A percentile compares a stretch with the other conserved stretches of the same genome.
phyloP scores from a whole-genome alignment of 768 basidiomycete species.

The Dendrothele bispora region DNA sequence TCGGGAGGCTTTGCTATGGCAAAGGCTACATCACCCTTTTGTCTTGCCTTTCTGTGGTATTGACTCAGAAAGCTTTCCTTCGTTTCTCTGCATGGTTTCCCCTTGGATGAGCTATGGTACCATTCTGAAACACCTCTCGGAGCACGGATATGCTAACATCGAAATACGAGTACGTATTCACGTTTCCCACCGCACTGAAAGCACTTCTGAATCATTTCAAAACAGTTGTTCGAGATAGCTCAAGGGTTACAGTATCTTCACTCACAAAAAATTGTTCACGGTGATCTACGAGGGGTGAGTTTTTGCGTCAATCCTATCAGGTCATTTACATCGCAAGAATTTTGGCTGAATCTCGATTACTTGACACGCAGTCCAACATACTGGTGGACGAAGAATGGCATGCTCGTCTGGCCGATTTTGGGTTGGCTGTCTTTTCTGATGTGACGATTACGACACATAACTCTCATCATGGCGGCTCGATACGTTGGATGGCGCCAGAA shows the following conservation, averaged over 20 bases:
- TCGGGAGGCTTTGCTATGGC: conserved; percentile 17
- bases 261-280: conserved; percentile 9
- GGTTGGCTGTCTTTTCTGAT: conserved; percentile 29
- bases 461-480: conserved; percentile 24
- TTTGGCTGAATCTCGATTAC: not conserved
- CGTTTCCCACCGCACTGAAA: not conserved
- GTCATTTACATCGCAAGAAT: not conserved
- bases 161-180: not conserved
- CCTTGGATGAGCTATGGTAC: conserved; percentile 13
- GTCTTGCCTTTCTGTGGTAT: conserved; percentile 17
- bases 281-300: conserved; percentile 11
- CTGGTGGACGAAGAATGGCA: conserved; percentile 28
- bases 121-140: conserved; percentile 5
- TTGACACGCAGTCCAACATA: conserved; percentile 22
- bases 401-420: conserved; percentile 35
- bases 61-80: conserved; percentile 8
- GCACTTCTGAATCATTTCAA: too few species aligned
- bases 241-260: conserved; percentile 10
- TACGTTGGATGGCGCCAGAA: conserved; percentile 38
- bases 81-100: conserved; percentile 10
- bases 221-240: conserved; percentile 9
- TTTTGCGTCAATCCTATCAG: not conserved
- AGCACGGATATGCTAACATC: conserved; percentile 1
- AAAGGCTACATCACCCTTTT: conserved; percentile 12
- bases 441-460: conserved; percentile 22